These are phyloP conservation scores for Neocallimastix lanati DNA, from an alignment of 192 early-diverging fungal species.

Conservation along the genomic window DNA sequence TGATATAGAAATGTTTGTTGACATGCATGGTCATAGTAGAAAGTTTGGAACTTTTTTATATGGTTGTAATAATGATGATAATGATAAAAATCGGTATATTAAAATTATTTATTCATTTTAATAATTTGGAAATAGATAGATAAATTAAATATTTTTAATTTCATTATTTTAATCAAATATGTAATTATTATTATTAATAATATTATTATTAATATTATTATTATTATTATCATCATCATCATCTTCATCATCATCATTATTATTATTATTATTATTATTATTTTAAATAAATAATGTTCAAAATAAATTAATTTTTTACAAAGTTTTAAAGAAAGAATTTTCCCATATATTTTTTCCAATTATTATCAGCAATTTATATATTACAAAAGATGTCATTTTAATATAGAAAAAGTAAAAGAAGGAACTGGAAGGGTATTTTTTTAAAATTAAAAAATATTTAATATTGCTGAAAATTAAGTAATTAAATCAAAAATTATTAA, in stretches of 20 bases:
- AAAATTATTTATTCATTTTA: too few species aligned
- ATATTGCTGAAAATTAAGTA: too few species aligned
- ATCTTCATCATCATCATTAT: not conserved
- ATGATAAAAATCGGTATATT: not conserved
- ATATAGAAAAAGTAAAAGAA: not conserved
- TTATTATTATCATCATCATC: not conserved
- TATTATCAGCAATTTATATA: not conserved
- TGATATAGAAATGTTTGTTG: slow-evolving; percentile 16
- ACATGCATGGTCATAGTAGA: slow-evolving; percentile 21
- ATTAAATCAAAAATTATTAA: too few species aligned
- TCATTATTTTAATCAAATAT: too few species aligned
- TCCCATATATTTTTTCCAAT: not conserved
- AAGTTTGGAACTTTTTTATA: slow-evolving; percentile 23
- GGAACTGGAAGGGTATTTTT: not conserved
- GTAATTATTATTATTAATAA: too few species aligned
- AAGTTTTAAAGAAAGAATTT: not conserved
- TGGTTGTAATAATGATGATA: slow-evolving; percentile 16
- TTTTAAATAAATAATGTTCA: too few species aligned
- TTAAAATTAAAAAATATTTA: too few species aligned
- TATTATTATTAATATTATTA: not conserved
- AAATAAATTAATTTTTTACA: too few species aligned
- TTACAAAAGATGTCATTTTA: not conserved
- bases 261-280: not conserved
- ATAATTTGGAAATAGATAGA: too few species aligned
- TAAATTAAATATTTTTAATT: too few species aligned